Evolutionary conservation across 1,139 yeast species (phyloP), one percentile per base, ranked within the genome.

Genomic region (Meyerozyma athensensis): DNA sequence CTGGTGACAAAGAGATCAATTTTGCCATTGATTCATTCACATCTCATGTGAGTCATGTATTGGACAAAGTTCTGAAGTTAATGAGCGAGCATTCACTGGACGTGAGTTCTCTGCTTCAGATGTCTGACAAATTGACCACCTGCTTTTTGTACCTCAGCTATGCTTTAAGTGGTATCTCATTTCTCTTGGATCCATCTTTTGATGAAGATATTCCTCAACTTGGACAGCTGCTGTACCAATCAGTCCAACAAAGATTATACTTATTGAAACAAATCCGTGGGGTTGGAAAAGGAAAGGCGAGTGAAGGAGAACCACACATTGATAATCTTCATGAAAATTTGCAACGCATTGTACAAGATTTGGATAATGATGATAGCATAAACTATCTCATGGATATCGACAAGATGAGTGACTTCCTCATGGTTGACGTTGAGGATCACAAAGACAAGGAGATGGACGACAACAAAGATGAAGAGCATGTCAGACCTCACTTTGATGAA

Each of bases 91-190:
- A 46, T 5, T 49, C 61, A 2, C 43, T 63, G 20, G 51, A 54
- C 13, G 42, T 61, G 3, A 51, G 68, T 3, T 86, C 81, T 47
- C 75, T 68, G 14, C 55, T 85, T 18, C 67, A 78, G 24, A 75
- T 75, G 49, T 72, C 74, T 47, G 32, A 28, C 21, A 16, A 16
- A 8, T 28, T 28, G 13, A 28, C 32, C 10, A 28, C 20, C 4
- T 28, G 32, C 32, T 62, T 84, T 45, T 59, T 80, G 34, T 76
- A 74, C 40, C 55, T 85, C 39, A 72, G 86, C 1, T 79, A 81
- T 39, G 65, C 79, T 0, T 53, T 84, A 2, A 79, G 95, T 37
- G 96, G 97, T 18, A 68, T 79, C n/a, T 74, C 96, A 17, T 69
- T 76, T 38, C 61, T 90, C 35, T 76, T 86, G 49, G 96, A 89